Percentiles rank a stretch among this genome's conserved stretches.
Conservation (phyloP, 2,329 filamentous ascomycete species). For the Arthroderma uncinatum region DNA sequence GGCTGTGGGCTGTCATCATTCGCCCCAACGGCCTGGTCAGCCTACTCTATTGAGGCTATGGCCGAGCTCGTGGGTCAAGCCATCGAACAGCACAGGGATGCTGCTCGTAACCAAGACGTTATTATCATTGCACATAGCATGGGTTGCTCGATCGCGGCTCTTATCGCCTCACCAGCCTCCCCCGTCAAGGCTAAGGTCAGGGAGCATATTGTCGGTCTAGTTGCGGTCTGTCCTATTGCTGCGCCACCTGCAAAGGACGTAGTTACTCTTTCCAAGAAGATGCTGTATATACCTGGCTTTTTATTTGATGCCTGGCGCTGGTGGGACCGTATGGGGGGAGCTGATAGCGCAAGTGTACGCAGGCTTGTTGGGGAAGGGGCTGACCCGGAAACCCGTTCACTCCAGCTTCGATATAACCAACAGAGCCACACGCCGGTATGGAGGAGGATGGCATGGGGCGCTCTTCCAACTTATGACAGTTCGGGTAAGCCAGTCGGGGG, state of each 20-base stretch:
- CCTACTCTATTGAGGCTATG: conserved; percentile 68
- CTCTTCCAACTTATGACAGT: conserved; percentile 50
- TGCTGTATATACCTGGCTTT: conserved; percentile 54
- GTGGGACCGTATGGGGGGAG: conserved; percentile 70
- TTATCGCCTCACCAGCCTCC: conserved; percentile 53
- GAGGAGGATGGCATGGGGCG: conserved; percentile 66
- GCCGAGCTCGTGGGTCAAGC: conserved; percentile 62
- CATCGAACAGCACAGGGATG: conserved; percentile 62
- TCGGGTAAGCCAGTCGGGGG: conserved; percentile 48
- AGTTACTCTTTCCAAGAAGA: conserved; percentile 41
- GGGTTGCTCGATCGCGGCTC: conserved; percentile 67
- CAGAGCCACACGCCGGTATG: conserved; percentile 76
- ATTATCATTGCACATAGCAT: conserved; percentile 82
- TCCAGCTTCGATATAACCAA: conserved; percentile 49
- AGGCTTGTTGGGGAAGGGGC: conserved; percentile 51
- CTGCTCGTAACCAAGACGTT: conserved; percentile 55
- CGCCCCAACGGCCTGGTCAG: conserved; percentile 56
- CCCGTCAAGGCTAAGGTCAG: conserved; percentile 44
- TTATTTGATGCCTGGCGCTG: conserved; percentile 66
- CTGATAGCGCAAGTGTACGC: conserved; percentile 63
- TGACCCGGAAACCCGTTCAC: conserved; percentile 31
- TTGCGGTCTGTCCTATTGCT: conserved; percentile 71
- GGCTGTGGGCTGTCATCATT: conserved; percentile 78
- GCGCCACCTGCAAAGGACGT: conserved; percentile 48
- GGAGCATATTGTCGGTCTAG: conserved; percentile 58